These are phyloP conservation scores for Leccinum pachyderme DNA, from an alignment of 1,284 basidiomycete species.

Conservation along the genomic window DNA sequence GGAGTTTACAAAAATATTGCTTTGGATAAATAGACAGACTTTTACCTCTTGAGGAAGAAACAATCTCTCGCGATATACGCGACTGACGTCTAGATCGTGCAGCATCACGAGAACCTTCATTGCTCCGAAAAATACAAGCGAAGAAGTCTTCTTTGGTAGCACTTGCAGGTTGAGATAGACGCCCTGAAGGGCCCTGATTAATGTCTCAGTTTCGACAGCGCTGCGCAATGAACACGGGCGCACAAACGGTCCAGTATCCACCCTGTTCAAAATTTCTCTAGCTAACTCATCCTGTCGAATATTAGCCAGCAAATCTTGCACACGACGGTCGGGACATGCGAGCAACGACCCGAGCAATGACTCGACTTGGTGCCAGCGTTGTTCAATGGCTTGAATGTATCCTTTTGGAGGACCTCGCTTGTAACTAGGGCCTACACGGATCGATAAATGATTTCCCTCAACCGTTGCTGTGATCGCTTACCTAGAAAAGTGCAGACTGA, in stretches of 20 bases:
- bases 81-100: constrained; percentile 71
- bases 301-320: constrained; percentile 66
- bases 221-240: constrained; percentile 8
- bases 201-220: constrained; percentile 8
- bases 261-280: constrained; percentile 65
- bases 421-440: constrained; percentile 65
- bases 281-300: constrained; percentile 70
- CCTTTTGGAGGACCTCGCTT: constrained; percentile 88
- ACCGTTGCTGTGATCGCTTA: constrained; percentile 28
- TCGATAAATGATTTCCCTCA: background rate
- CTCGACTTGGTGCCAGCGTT: constrained; percentile 86
- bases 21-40: constrained; percentile 3
- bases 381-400: constrained; percentile 88
- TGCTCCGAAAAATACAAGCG: constrained; percentile 64
- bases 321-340: constrained; percentile 68
- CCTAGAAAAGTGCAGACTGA: constrained; percentile 78
- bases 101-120: constrained; percentile 53
- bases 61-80: constrained; percentile 70
- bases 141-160: constrained; percentile 69
- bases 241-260: constrained; percentile 76
- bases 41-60: constrained; percentile 63
- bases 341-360: constrained; percentile 77
- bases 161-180: constrained; percentile 47
- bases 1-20: constrained; percentile 11
- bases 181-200: constrained; percentile 60